Evolutionary conservation across 768 basidiomycete genomes (phyloP).

Genomic region (Chiua virens): DNA sequence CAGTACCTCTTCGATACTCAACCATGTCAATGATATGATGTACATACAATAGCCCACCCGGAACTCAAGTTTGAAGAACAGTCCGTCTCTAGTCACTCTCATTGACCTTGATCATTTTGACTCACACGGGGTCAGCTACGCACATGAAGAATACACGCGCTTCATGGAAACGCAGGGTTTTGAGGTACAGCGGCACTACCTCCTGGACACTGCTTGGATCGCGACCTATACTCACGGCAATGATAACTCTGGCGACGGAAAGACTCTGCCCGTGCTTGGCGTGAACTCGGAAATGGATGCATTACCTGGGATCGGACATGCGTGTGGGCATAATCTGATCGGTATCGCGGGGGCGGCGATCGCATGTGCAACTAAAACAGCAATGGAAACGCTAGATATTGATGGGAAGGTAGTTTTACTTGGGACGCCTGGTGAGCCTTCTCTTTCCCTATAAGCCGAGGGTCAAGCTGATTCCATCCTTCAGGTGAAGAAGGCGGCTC

Average conservation of each 20-base stretch:
- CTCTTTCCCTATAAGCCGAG: not conserved
- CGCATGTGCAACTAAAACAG: slow-evolving; percentile 63
- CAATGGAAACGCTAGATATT: slow-evolving; percentile 59
- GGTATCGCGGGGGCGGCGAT: slow-evolving; percentile 73
- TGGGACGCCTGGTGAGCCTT: slow-evolving; percentile 67
- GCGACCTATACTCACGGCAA: slow-evolving; percentile 53
- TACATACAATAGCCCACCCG: slow-evolving; percentile 51
- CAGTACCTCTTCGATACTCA: slow-evolving; percentile 38
- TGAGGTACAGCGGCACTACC: slow-evolving; percentile 57
- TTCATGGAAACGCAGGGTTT: slow-evolving; percentile 72
- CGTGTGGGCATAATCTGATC: slow-evolving; percentile 82
- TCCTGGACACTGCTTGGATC: slow-evolving; percentile 73
- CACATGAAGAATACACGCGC: slow-evolving; percentile 66
- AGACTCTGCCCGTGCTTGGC: slow-evolving; percentile 47
- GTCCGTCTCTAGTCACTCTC: slow-evolving; percentile 42
- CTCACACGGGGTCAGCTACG: slow-evolving; percentile 44
- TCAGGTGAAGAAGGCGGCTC: slow-evolving; percentile 76
- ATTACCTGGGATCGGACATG: slow-evolving; percentile 58
- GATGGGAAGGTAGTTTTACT: slow-evolving; percentile 66
- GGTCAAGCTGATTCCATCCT: not conserved
- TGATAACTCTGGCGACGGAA: not conserved
- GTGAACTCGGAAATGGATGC: slow-evolving; percentile 83
- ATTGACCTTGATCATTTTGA: no score
- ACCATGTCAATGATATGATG: no score
- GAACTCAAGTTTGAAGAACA: slow-evolving; percentile 68